Conservation (phyloP, 352 stramenopile genomes). For the Phytophthora tentaculata region DNA sequence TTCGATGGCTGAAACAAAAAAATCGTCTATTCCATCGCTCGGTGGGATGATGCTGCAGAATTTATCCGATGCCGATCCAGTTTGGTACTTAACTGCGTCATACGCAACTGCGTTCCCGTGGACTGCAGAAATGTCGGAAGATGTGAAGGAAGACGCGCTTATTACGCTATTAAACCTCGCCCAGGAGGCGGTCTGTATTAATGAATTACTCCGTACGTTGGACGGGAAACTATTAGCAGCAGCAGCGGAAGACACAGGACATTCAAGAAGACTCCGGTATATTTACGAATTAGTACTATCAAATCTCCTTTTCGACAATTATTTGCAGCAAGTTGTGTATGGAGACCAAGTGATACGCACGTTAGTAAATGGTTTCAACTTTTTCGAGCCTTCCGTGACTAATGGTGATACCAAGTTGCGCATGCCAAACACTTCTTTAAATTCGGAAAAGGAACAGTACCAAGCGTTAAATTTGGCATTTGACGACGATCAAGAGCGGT, state of each 20-base stretch:
- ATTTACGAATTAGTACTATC: constrained; percentile 67
- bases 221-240: constrained; percentile 59
- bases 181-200: constrained; percentile 46
- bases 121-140: constrained; percentile 42
- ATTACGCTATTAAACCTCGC: constrained; percentile 74
- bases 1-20: not conserved
- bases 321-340: constrained; percentile 69
- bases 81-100: constrained; percentile 27
- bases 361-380: constrained; percentile 64
- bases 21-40: constrained; percentile 16
- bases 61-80: constrained; percentile 4
- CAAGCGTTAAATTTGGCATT: constrained; percentile 54
- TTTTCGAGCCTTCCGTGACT: constrained; percentile 16
- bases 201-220: constrained; percentile 61
- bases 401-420: not conserved
- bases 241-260: constrained; percentile 42
- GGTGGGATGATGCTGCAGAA: constrained; percentile 1
- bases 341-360: constrained; percentile 59
- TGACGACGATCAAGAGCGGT: constrained; percentile 69
- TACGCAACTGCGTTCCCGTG: constrained; percentile 27
- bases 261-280: constrained; percentile 60
- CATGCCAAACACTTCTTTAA: not conserved
- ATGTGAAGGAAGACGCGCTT: constrained; percentile 71
- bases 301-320: constrained; percentile 74
- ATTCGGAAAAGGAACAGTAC: constrained; percentile 32